Evolutionary conservation across 2,329 filamentous ascomycete genomes (phyloP).

Genomic region (Alternaria brassicae): DNA sequence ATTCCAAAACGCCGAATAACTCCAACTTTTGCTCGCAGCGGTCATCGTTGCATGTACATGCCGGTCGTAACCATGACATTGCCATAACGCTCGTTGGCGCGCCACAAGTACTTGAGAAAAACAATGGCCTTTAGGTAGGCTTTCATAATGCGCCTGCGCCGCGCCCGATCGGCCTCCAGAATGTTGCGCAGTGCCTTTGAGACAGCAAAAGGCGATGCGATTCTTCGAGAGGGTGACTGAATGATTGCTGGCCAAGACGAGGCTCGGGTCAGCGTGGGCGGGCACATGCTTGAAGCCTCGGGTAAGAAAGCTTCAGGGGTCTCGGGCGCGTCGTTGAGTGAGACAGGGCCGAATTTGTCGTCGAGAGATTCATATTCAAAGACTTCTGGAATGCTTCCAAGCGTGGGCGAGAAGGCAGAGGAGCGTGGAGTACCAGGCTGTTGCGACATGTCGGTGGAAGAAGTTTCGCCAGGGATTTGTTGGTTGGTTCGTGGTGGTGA

Average conservation of each 20-base stretch:
- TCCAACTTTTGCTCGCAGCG: not conserved
- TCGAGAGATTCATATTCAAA: slow-evolving; percentile 33
- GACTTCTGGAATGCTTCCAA: slow-evolving; percentile 35
- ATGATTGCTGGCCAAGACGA: slow-evolving; percentile 32
- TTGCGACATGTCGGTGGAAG: slow-evolving; percentile 24
- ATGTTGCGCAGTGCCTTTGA: slow-evolving; percentile 31
- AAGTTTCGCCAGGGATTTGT: slow-evolving; percentile 8
- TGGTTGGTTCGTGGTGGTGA: slow-evolving; percentile 12
- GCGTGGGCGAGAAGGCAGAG: slow-evolving; percentile 32
- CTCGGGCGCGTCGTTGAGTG: slow-evolving; percentile 27
- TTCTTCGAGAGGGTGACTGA: slow-evolving; percentile 26
- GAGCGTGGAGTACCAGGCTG: slow-evolving; percentile 25
- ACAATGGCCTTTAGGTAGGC: slow-evolving; percentile 35
- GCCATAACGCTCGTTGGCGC: slow-evolving; percentile 36
- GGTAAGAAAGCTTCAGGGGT: slow-evolving; percentile 28
- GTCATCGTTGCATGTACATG: slow-evolving; percentile 36
- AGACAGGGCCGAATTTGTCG: slow-evolving; percentile 7
- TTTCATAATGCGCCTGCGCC: slow-evolving; percentile 28
- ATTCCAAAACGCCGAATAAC: not conserved
- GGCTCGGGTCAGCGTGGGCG: slow-evolving; percentile 27
- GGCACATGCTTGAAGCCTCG: slow-evolving; percentile 26
- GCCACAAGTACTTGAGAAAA: slow-evolving; percentile 32
- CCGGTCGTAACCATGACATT: slow-evolving; percentile 36
- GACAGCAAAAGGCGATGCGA: slow-evolving; percentile 24
- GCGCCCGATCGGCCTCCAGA: slow-evolving; percentile 31